A percentile compares a stretch with the other conserved stretches of the same genome.
phyloP scores from a whole-genome alignment of 805 yeast genomes.

The Spathaspora gorwiae region DNA sequence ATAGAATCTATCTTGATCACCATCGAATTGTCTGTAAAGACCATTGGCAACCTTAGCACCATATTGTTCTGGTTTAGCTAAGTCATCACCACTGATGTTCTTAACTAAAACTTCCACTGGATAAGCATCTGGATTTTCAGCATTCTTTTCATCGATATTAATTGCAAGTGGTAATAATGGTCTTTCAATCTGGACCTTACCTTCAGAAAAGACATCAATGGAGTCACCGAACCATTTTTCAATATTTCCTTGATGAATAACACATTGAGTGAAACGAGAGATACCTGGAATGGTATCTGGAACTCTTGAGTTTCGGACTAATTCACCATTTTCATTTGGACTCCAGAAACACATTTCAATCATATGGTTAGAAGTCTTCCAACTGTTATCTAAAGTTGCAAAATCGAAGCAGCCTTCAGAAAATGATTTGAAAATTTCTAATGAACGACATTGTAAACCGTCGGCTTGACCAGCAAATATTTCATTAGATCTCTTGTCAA shows the following conservation, averaged over 20 bases:
- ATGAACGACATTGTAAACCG: slow-evolving; percentile 26
- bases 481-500: slow-evolving; percentile 24
- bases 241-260: slow-evolving; percentile 27
- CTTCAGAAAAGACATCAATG: slow-evolving; percentile 15
- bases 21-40: slow-evolving; percentile 21
- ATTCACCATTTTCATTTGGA: slow-evolving; percentile 19
- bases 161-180: slow-evolving; percentile 13
- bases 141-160: slow-evolving; percentile 11
- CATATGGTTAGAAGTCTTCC: slow-evolving; percentile 22
- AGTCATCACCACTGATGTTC: slow-evolving; percentile 9
- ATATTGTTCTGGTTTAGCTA: slow-evolving; percentile 9
- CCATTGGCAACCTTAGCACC: slow-evolving; percentile 19
- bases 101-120: slow-evolving; percentile 13
- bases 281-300: slow-evolving; percentile 23
- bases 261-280: slow-evolving; percentile 23
- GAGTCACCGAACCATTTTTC: slow-evolving; percentile 21
- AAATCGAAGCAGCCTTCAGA: slow-evolving; percentile 9
- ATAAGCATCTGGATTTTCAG: slow-evolving; percentile 8
- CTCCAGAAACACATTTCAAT: slow-evolving; percentile 28
- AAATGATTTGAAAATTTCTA: slow-evolving; percentile 21
- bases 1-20: slow-evolving; percentile 14
- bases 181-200: slow-evolving; percentile 13
- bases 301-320: slow-evolving; percentile 18
- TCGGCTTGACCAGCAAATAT: slow-evolving; percentile 31
- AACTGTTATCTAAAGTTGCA: slow-evolving; percentile 20